Conservation (phyloP, 2,329 filamentous ascomycete genomes). For the Tolypocladium pustulatum region DNA sequence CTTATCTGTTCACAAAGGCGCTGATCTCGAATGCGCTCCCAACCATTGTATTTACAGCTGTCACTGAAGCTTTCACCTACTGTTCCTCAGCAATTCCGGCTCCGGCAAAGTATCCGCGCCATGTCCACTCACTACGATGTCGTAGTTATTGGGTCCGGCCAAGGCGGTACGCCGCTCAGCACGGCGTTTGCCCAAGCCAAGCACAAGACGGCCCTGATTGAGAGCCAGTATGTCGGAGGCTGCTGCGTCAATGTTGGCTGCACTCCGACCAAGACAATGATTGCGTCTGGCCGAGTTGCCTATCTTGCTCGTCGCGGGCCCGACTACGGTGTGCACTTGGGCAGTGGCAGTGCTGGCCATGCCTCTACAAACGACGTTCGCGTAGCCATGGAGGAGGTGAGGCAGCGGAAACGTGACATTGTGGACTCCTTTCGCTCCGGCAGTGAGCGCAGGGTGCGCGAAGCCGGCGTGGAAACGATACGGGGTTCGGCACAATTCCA, state of each 20-base stretch:
- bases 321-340: conserved; percentile 33
- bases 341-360: neutral
- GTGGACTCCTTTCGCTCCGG: conserved; percentile 37
- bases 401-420: conserved; percentile 42
- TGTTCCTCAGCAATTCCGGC: neutral
- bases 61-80: neutral
- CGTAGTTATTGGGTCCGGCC: conserved; percentile 42
- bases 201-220: conserved; percentile 34
- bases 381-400: conserved; percentile 37
- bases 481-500: conserved; percentile 34
- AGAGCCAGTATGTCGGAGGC: conserved; percentile 38
- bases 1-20: neutral
- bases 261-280: conserved; percentile 47
- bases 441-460: conserved; percentile 29
- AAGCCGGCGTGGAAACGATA: conserved; percentile 31
- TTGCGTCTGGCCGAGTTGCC: conserved; percentile 39
- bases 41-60: neutral
- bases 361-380: conserved; percentile 10
- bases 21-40: neutral
- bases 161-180: conserved; percentile 39
- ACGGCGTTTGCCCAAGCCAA: conserved; percentile 32
- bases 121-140: conserved; percentile 11
- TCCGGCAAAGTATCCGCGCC: neutral
- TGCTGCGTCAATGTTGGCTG: conserved; percentile 46
- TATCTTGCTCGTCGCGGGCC: conserved; percentile 29